Evolutionary conservation across 2,329 filamentous ascomycete genomes (phyloP).

Genomic region (Colletotrichum sp.): DNA sequence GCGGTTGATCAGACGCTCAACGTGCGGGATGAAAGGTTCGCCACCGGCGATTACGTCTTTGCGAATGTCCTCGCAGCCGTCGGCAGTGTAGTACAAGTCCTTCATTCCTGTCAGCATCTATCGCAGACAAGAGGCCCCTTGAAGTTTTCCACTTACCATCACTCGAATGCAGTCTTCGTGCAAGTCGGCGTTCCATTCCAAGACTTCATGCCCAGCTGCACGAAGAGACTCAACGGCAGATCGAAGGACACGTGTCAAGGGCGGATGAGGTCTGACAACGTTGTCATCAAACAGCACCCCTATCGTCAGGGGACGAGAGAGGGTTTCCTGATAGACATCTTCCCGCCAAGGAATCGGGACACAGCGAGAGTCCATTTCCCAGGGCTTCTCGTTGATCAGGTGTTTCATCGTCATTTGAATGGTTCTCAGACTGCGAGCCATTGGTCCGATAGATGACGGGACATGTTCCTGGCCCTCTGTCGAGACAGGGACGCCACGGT

Average conservation of each 20-base stretch:
- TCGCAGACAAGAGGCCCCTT: neutral
- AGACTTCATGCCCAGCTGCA: slow-evolving; percentile 56
- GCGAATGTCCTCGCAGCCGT: slow-evolving; percentile 68
- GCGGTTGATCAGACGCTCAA: slow-evolving; percentile 59
- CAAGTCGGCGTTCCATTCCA: slow-evolving; percentile 56
- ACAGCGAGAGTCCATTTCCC: slow-evolving; percentile 59
- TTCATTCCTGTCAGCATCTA: neutral
- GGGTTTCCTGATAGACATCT: slow-evolving; percentile 41
- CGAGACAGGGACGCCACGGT: slow-evolving; percentile 62
- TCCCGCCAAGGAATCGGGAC: slow-evolving; percentile 59
- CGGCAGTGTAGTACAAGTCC: slow-evolving; percentile 67
- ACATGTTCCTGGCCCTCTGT: slow-evolving; percentile 70
- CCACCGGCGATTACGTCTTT: slow-evolving; percentile 57
- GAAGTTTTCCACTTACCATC: slow-evolving; percentile 42
- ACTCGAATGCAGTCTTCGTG: slow-evolving; percentile 61
- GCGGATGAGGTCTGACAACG: slow-evolving; percentile 60
- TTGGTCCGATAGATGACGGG: slow-evolving; percentile 65
- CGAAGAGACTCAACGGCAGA: slow-evolving; percentile 41
- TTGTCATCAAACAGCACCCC: slow-evolving; percentile 57
- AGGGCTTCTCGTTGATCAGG: slow-evolving; percentile 53
- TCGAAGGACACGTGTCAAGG: slow-evolving; percentile 50
- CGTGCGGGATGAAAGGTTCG: slow-evolving; percentile 64
- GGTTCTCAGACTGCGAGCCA: slow-evolving; percentile 50
- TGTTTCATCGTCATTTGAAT: slow-evolving; percentile 53
- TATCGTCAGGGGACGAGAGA: slow-evolving; percentile 51